Evolutionary conservation across 257 asterid genomes (phyloP), one percentile per base, ranked within the genome.

Genomic region (Solanum chilense): DNA sequence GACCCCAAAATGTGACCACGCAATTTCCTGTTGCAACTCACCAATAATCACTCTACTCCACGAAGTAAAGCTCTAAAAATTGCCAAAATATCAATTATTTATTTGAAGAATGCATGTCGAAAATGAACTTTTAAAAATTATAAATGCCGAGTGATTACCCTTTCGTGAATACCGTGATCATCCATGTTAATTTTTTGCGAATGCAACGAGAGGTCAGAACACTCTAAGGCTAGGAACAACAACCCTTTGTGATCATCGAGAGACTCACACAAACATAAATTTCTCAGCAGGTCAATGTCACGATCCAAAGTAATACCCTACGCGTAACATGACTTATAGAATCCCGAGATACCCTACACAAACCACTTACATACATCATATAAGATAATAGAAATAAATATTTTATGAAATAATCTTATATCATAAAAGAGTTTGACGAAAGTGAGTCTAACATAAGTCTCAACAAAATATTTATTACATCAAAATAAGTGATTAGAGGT

Each of bases 121-220:
- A 52, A 52, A 52, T 6, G 10, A 21, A 16, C 23, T 52, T 52
- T 52, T 16, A 52, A 52, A 49, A 52, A 2, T 16, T 16, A 16
- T 52, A 52, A 52, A 16, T 52, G 9, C 62, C 21, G 16, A 3
- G 16, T 52, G 9, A 52, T 52, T 52, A 52, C 6, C 23, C 62
- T 23, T 16, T 52, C 10, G 62, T 52, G 9, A 52, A 52, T 52
- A 21, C 4, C 1, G 0, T 3, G 0, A 16, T 52, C 62, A 15
- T 52, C 62, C 4, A 52, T 52, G 4, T 16, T 16, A 23, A 52
- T 23, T 1, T 3, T 52, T 52, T 16, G 1, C 1, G 7, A 16
- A 52, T 0, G 23, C 0, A 16, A 0, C 23, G 1, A 16, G 2
- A 52, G 9, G 62, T 23, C 62, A 9, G 1, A 21, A 16, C 18